Evolutionary conservation across 495 filamentous ascomycete species (phyloP), one percentile per base, ranked within the genome.

Genomic region (Apiosordaria backusii): DNA sequence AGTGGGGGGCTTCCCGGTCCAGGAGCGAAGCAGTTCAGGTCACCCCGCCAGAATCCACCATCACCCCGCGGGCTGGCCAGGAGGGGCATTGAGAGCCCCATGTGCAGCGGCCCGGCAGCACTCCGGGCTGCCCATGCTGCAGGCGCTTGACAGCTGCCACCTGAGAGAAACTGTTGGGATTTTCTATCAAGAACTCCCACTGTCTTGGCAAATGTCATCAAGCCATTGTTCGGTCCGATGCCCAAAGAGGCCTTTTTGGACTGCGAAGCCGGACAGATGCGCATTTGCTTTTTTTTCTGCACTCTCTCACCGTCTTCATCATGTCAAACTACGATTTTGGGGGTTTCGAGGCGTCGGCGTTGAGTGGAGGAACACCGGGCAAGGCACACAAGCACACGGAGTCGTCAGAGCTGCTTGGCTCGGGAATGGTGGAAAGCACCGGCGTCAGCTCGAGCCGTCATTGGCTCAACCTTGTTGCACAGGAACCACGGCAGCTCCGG

Each of bases 21-120:
- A 55, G n/a, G 52, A 55, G 52, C 52, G 35, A 18, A 18, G 22
- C 52, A 55, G n/a, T 55, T 1, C 52, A 19, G n/a, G 52, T 55
- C 52, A 55, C 35, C 35, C 35, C 35, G 16, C 35, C 35, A 45
- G 10, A n/a, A 15, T 45, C 35, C 35, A 45, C 35, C 35, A 15
- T 7, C 35, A 45, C 35, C 35, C 35, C 35, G 35, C 35, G 35
- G 35, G 35, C 35, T 45, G 35, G 1, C 22, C 4, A 55, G 52
- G 52, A 19, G 52, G 52, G 52, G 52, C 21, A 18, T 21, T 21
- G n/a, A 19, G n/a, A 55, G n/a, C n/a, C 9, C 52, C 52, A 55
- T 21, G 52, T 55, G 52, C 52, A 7, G 52, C 52, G 52, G 52
- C 52, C 52, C 52, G 52, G 52, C 52, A 55, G 52, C 21, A n/a